Percentiles rank a stretch among this genome's conserved stretches.
phyloP scores from a whole-genome alignment of 23 red algal genomes.

The Gracilaria gracilis region DNA sequence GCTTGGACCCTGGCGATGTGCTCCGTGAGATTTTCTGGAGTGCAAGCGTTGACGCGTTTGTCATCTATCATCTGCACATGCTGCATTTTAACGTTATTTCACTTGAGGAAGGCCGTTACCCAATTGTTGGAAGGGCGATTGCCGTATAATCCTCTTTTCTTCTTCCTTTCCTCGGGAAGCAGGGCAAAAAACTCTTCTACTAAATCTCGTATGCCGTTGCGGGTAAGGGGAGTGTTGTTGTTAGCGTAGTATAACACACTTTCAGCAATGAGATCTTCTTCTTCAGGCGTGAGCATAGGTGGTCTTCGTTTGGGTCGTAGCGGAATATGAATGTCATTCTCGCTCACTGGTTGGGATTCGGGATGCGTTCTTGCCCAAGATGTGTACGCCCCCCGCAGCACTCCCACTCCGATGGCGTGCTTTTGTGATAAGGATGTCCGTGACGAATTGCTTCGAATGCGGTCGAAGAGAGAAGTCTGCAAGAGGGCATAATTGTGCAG shows the following conservation, averaged over 20 bases:
- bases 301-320: neutral
- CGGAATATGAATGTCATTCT: conserved; percentile 7
- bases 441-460: neutral
- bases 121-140: conserved; percentile 39
- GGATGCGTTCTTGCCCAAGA: neutral
- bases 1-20: conserved; percentile 7
- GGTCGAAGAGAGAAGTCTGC: conserved; percentile 22
- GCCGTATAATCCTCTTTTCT: neutral
- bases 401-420: neutral
- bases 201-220: neutral
- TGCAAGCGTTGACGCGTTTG: conserved; percentile 16
- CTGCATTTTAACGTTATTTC: neutral
- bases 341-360: neutral
- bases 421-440: conserved; percentile 11
- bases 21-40: conserved; percentile 8
- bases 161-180: neutral
- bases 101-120: neutral
- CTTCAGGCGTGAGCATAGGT: neutral
- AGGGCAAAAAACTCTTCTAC: neutral
- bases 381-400: neutral
- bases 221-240: neutral
- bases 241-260: conserved; percentile 11
- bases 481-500: neutral
- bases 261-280: neutral
- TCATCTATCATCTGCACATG: conserved; percentile 11